These are phyloP conservation scores for Lantana camara DNA, from an alignment of 257 asterid species.

Conservation along the genomic window DNA sequence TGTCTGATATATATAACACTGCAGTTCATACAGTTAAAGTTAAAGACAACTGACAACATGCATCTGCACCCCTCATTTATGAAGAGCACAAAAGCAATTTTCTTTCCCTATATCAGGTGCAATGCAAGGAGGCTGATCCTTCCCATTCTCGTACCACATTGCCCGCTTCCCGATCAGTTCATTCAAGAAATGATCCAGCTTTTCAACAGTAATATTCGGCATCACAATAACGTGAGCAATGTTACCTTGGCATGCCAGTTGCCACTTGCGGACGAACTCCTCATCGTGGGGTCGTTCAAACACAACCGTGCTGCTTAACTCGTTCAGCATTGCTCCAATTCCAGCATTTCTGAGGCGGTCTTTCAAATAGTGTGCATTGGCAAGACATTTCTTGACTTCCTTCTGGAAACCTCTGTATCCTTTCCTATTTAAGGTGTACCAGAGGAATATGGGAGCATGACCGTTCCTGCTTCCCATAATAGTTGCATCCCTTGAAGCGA, in stretches of 20 bases:
- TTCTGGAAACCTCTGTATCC: conserved; percentile 95
- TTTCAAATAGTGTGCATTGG: conserved; percentile 91
- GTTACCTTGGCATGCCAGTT: conserved; percentile 92
- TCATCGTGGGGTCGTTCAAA: conserved; percentile 91
- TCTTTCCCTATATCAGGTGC: conserved; percentile 74
- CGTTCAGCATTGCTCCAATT: conserved; percentile 88
- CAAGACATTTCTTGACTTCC: conserved; percentile 89
- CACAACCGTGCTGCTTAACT: conserved; percentile 94
- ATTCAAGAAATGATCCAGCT: conserved; percentile 71
- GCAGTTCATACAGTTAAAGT: no score
- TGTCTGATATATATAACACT: no score
- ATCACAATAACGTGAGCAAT: conserved; percentile 91
- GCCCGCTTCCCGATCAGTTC: conserved; percentile 61
- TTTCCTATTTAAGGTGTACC: conserved; percentile 91
- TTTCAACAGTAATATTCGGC: conserved; percentile 80
- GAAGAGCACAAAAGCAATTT: conserved; percentile 58
- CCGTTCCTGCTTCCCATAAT: conserved; percentile 99
- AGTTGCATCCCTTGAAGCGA: conserved; percentile 98
- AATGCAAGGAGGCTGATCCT: conserved; percentile 70
- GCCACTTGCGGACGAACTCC: conserved; percentile 95
- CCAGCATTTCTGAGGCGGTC: conserved; percentile 73
- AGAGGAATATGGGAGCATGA: conserved; percentile 92
- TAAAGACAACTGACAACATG: no score
- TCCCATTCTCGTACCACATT: conserved; percentile 64
- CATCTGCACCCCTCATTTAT: conserved; percentile 30